A percentile compares a stretch with the other conserved stretches of the same genome.
Conservation (phyloP, 495 filamentous ascomycete genomes). For the Xylaria grammica region DNA sequence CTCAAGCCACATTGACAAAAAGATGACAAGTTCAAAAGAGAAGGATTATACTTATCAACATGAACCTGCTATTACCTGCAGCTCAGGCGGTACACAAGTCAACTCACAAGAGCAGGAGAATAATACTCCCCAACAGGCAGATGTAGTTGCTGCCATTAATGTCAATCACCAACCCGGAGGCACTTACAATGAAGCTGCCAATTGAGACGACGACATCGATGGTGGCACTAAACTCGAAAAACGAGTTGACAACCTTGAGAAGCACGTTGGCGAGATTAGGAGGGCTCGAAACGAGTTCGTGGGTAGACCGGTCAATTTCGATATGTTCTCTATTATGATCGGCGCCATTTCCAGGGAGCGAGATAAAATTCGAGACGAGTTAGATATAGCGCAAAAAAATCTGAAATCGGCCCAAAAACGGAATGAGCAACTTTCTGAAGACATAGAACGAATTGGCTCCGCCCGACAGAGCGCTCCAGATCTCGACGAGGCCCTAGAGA, state of each 20-base stretch:
- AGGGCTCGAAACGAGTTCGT: no score
- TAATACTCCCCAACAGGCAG: background rate
- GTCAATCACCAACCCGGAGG: no score
- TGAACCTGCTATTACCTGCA: no score
- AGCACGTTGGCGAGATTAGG: background rate
- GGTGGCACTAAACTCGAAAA: background rate
- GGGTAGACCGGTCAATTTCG: no score
- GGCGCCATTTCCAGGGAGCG: no score
- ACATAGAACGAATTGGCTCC: background rate
- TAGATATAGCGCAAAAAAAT: no score
- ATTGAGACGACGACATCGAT: no score
- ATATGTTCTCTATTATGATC: no score
- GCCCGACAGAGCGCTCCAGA: background rate
- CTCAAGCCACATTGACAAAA: background rate
- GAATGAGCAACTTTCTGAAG: background rate
- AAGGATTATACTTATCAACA: background rate
- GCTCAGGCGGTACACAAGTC: no score
- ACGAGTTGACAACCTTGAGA: background rate
- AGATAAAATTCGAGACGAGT: no score
- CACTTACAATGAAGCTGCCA: no score
- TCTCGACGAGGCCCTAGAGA: background rate
- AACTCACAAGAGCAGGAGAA: no score
- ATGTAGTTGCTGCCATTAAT: background rate
- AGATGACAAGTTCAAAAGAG: background rate
- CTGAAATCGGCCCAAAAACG: background rate